Base-by-base conservation (phyloP, 768 basidiomycete genomes). In the Zangia roseola region DNA sequence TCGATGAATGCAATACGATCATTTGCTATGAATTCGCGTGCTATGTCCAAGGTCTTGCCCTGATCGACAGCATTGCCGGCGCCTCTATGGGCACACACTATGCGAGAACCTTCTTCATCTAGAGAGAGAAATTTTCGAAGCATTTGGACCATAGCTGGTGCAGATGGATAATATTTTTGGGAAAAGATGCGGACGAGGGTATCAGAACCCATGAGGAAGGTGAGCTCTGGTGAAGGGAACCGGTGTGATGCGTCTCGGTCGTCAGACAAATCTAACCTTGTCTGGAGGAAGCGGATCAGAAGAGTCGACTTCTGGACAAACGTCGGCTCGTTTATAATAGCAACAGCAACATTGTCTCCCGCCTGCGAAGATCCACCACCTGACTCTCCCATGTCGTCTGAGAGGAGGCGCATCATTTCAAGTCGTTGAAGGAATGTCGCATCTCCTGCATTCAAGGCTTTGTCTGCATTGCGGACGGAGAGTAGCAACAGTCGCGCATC, bases 401-500 rank as follows among this genome's bases (percentile, higher is more conserved):
- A 78, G 21, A 93, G 72, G n/a, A 82, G 74, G 28, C 67, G 57
- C 82, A 95, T 92, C 92, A 95, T 95, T 58, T 91, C 84, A 24
- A 94, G 67, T 21, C 94, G 82, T 60, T 94, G 88, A n/a, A 74
- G 59, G 49, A 83, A 78, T 0, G 84, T 81, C 20, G 89, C 88
- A 64, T 93, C 91, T 1, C 80, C 78, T 0, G 80, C 68, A 56
- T 83, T 81, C 38, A 88, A 71, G 6, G 70, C 57, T 69, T 97
- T 97, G 69, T 97, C 93, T 5, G 82, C 91, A 57, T 97, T 95
- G 46, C 84, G 79, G 36, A 91, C 81, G 26, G 92, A 93, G 39
- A 95, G 79, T 1, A 94, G 74, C 6, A 95, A 76, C 1, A 97
- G 71, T 43, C 76, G 82, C 2, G 90, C 86, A 48, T 91, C 85